These are phyloP conservation scores for Diatrype stigma DNA, from an alignment of 2,329 filamentous ascomycete species.

Conservation along the genomic window DNA sequence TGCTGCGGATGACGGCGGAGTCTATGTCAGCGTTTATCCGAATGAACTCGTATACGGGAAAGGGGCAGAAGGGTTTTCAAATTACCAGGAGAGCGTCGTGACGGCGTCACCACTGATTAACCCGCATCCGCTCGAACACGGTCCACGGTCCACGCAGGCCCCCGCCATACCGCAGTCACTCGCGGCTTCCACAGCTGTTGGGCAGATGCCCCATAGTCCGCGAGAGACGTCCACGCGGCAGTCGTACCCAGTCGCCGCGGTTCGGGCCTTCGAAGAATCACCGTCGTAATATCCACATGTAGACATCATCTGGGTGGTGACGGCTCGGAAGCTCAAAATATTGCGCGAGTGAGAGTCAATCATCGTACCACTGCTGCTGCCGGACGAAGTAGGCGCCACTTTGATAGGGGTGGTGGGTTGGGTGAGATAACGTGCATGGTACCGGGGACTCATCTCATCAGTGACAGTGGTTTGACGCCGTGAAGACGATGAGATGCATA, in stretches of 20 bases:
- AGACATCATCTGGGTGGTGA: conserved; percentile 3
- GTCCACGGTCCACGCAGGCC: conserved; percentile 28
- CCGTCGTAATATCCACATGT: conserved; percentile 31
- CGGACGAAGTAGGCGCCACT: not conserved
- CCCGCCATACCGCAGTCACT: conserved; percentile 35
- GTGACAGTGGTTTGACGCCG: too few relatives aligned
- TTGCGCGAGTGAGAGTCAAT: not conserved
- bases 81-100: conserved; percentile 34
- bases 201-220: conserved; percentile 37
- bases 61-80: not conserved
- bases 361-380: not conserved
- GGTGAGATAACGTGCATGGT: too few relatives aligned
- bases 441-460: too few relatives aligned
- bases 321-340: not conserved
- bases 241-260: conserved; percentile 30
- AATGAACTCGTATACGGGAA: not conserved
- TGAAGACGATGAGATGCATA: too few relatives aligned
- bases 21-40: not conserved
- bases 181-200: conserved; percentile 29
- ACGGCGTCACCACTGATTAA: conserved; percentile 14
- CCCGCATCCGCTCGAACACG: conserved; percentile 31
- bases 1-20: not conserved
- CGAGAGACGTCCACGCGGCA: conserved; percentile 31
- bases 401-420: too few relatives aligned
- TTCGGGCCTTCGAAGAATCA: conserved; percentile 23